A percentile compares a stretch with the other conserved stretches of the same genome.
Evolutionary conservation across 2,329 filamentous ascomycete species (phyloP).

Genomic region (Paracorniculantispora psalliotae): DNA sequence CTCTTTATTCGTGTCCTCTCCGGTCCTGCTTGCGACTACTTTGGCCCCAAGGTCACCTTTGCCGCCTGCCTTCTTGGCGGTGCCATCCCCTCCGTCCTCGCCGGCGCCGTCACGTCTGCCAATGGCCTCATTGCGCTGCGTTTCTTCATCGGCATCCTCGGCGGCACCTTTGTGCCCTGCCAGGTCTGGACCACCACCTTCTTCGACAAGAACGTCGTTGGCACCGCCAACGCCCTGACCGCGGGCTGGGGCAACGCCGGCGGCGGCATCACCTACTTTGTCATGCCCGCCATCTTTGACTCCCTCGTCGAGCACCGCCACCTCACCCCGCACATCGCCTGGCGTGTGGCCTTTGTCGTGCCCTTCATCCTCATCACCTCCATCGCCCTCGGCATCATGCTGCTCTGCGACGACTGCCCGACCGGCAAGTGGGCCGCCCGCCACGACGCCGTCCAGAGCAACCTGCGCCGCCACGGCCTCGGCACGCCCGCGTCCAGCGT

Average conservation of each 20-base stretch:
- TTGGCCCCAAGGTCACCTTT: slow-evolving; percentile 76
- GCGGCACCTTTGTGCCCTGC: slow-evolving; percentile 77
- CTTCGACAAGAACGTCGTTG: slow-evolving; percentile 92
- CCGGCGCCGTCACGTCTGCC: slow-evolving; percentile 64
- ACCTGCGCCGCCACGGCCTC: slow-evolving; percentile 43
- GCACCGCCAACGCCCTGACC: slow-evolving; percentile 79
- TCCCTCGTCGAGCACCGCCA: slow-evolving; percentile 59
- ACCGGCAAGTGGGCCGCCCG: slow-evolving; percentile 78
- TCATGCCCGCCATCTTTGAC: slow-evolving; percentile 87
- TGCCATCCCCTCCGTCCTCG: slow-evolving; percentile 74
- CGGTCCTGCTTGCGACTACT: slow-evolving; percentile 80
- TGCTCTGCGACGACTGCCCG: slow-evolving; percentile 76
- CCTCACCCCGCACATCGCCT: slow-evolving; percentile 63
- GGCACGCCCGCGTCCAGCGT: slow-evolving; percentile 7
- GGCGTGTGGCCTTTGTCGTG: slow-evolving; percentile 80
- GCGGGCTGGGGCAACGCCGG: slow-evolving; percentile 84
- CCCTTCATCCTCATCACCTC: slow-evolving; percentile 70
- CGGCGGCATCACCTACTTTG: slow-evolving; percentile 87
- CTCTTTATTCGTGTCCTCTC: slow-evolving; percentile 71
- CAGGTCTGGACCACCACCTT: slow-evolving; percentile 92
- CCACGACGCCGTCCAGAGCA: slow-evolving; percentile 50
- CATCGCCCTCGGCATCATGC: slow-evolving; percentile 62
- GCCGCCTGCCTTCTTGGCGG: slow-evolving; percentile 68
- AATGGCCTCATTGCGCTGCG: slow-evolving; percentile 62
- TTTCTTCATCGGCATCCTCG: slow-evolving; percentile 78